Conservation (phyloP, 73 alveolate genomes). For the Halteria grandinella region DNA sequence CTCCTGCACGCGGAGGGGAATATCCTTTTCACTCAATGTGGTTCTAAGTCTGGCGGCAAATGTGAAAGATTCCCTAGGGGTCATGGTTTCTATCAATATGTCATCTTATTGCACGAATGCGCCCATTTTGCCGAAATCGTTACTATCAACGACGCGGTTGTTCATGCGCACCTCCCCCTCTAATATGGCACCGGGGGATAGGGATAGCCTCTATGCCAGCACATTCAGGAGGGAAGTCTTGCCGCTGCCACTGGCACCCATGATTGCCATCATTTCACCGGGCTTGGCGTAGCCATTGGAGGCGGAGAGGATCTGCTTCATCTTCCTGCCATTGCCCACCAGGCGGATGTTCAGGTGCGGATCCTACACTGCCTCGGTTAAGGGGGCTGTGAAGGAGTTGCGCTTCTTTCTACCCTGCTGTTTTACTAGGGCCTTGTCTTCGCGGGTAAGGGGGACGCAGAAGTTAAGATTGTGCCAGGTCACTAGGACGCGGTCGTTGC, state of each 20-base stretch:
- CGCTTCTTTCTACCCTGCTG: neutral
- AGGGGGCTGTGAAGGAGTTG: neutral
- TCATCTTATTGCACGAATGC: conserved; percentile 70
- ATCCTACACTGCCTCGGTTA: neutral
- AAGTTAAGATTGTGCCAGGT: conserved; percentile 44
- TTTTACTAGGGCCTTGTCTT: neutral
- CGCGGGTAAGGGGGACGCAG: conserved; percentile 35
- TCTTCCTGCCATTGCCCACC: neutral
- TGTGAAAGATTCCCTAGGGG: conserved; percentile 38
- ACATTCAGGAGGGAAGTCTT: conserved; percentile 67
- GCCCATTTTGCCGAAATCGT: conserved; percentile 58
- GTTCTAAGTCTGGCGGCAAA: conserved; percentile 64
- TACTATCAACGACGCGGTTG: conserved; percentile 18
- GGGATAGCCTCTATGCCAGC: conserved; percentile 36
- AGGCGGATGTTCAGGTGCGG: neutral
- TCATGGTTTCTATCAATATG: conserved; percentile 48
- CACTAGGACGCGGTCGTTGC: conserved; percentile 37
- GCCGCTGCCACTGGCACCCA: conserved; percentile 76
- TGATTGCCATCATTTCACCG: conserved; percentile 64
- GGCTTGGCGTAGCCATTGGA: conserved; percentile 56
- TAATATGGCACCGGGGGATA: neutral
- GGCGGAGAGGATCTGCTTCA: conserved; percentile 22
- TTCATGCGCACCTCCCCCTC: conserved; percentile 22
- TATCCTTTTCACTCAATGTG: neutral
- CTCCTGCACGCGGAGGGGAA: conserved; percentile 7